Base-by-base conservation (phyloP, 2,329 filamentous ascomycete species). In the Apiospora rasikravindrae region DNA sequence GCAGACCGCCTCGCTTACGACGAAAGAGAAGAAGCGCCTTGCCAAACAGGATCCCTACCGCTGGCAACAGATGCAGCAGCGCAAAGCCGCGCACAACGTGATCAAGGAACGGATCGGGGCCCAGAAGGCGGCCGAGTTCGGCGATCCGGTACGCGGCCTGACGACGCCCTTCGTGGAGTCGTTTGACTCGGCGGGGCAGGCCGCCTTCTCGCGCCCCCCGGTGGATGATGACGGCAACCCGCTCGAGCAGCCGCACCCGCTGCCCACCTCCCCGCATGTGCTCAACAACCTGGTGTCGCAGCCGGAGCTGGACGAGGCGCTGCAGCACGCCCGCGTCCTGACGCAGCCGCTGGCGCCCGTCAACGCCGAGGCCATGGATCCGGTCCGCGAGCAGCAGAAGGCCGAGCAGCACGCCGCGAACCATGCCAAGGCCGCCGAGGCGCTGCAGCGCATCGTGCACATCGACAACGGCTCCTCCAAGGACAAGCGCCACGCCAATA, bases 101-200 rank as follows among this genome's bases (percentile, higher is more conserved):
- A 91, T 94, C 69, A 94, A 92, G 78, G 87, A 89, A 74, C 90
- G 91, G 74, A 88, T 98, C 71, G 82, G 90, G 73, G 84, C 89
- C 75, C 86, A 91, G 79, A 90, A 94, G 73, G 86, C 89, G 72
- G 87, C 87, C 67, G 87, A 87, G 66, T 86, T 92, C 75, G 96
- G 96, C 69, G 90, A 97, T 81, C 93, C 95, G 0, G 86, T 99
- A 75, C 89, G 92, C 77, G 96, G 96, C 79, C 87, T 91, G 73
- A 83, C 88, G 49, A 98, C 96, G 22, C 89, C 95, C 42, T 98
- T 98, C 80, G 85, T 98, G 77, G 88, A 94, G 83, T 95, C 94
- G 3, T 91, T 98, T 77, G 92, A 94, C 79, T 89, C 88, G 13
- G 91, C 88, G 29, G 88, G 87, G 70, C 88, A 89, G 76, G 81